These are phyloP conservation scores for Calonectria fujianensis DNA, from an alignment of 2,329 filamentous ascomycete genomes.

Conservation along the genomic window DNA sequence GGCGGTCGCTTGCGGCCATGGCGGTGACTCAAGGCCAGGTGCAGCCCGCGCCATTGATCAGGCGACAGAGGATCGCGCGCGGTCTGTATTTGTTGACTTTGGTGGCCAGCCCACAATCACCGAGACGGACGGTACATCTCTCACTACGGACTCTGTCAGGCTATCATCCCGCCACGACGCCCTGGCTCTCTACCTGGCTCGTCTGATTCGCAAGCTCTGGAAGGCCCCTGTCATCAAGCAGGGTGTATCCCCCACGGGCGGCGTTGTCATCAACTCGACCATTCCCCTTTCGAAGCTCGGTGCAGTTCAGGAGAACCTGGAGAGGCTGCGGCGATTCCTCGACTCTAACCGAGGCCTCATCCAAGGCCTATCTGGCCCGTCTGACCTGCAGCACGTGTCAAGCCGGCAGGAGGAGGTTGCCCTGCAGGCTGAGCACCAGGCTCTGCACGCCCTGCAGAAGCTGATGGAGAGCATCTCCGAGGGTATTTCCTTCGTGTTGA, in stretches of 20 bases:
- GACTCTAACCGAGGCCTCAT: conserved; percentile 93
- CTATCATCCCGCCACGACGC: conserved; percentile 94
- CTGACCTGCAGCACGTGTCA: conserved; percentile 84
- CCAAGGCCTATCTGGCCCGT: conserved; percentile 93
- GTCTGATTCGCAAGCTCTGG: conserved; percentile 94
- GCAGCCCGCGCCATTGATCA: conserved; percentile 88
- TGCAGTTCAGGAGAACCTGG: conserved; percentile 86
- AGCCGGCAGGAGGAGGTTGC: conserved; percentile 94
- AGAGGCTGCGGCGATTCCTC: conserved; percentile 87
- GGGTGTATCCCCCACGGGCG: conserved; percentile 71
- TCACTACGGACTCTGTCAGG: conserved; percentile 86
- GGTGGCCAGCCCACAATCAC: conserved; percentile 91
- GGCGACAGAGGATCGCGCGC: conserved; percentile 88
- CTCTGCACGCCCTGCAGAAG: conserved; percentile 88
- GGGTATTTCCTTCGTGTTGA: conserved; percentile 95
- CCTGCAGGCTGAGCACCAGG: conserved; percentile 94
- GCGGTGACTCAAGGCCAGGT: conserved; percentile 82
- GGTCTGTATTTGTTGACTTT: conserved; percentile 92
- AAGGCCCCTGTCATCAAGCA: conserved; percentile 82
- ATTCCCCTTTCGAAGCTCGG: conserved; percentile 81
- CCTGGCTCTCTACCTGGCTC: conserved; percentile 89
- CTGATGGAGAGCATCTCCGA: conserved; percentile 94
- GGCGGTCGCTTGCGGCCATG: conserved; percentile 96
- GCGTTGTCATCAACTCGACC: conserved; percentile 79
- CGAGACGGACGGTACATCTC: conserved; percentile 82